Base-by-base conservation (phyloP, 768 basidiomycete genomes). In the Postia placenta region DNA sequence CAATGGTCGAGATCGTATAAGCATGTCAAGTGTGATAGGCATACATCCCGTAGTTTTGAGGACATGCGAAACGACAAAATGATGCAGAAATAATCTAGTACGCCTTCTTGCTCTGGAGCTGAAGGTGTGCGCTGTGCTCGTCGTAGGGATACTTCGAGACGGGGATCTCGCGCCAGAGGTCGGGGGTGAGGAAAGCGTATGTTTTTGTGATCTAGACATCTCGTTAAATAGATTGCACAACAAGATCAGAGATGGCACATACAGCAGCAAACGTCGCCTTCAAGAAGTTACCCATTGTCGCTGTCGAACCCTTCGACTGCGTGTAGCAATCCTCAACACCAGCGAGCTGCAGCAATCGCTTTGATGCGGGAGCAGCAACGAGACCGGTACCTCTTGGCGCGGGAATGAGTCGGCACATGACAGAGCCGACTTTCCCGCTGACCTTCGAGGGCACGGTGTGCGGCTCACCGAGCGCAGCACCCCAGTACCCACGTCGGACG, bases 401-500 rank as follows among this genome's bases (percentile, higher is more conserved):
- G 60, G 96, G 95, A 64, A 99, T 94, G 62, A 99, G 82, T 64
- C 94, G 90, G 73, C 93, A 96, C 92, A 92, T 96, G 73, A 99
- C 96, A 54, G 95, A 98, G 55, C 94, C 96, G 60, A 92, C 88
- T 79, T 98, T 98, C 56, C 96, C 96, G 71, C 85, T 86, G 66
- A 97, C 94, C 75, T 99, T 99, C 65, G 89, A 91, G 39, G 96
- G 96, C 49, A 99, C 94, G 53, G 96, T 99, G 78, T 99, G 96
- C 49, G 96, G 96, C 65, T 95, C 92, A 74, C 92, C 93, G 63
- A 99, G 94, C 63, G 92, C 89, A 62, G 92, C 90, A 76, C 96
- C 96, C 96, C 96, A 99, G 81, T 99, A 99, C 60, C 96, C 96
- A 73, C 96, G 79, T 62, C 96, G 89, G 56, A 99, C 96, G 60